These are phyloP conservation scores for Hemileccinum hortonii DNA, from an alignment of 1,284 basidiomycete genomes.

Conservation along the genomic window DNA sequence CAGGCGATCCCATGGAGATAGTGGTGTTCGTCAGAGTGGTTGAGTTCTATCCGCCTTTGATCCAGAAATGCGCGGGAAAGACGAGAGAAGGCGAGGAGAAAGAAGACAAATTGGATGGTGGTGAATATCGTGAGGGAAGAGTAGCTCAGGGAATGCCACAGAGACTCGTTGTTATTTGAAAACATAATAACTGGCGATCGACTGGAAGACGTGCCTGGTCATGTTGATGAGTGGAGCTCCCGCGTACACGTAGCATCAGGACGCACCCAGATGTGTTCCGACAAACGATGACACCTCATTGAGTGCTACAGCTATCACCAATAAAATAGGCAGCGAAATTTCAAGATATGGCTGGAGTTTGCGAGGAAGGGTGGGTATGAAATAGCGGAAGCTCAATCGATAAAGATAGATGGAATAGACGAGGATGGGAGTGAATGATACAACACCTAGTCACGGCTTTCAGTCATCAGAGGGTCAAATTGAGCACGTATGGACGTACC, in stretches of 20 bases:
- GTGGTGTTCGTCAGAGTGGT: slow-evolving; percentile 47
- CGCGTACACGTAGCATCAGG: not conserved
- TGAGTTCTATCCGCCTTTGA: slow-evolving; percentile 51
- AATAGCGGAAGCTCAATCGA: slow-evolving; percentile 46
- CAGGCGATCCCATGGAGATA: slow-evolving; percentile 61
- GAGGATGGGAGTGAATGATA: slow-evolving; percentile 57
- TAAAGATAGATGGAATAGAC: slow-evolving; percentile 57
- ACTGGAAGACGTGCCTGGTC: slow-evolving; percentile 12
- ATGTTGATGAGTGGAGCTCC: slow-evolving; percentile 8
- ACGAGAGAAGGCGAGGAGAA: slow-evolving; percentile 57
- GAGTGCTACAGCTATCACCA: slow-evolving; percentile 49
- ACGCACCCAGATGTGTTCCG: slow-evolving; percentile 56
- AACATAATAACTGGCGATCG: slow-evolving; percentile 44
- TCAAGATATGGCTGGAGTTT: slow-evolving; percentile 47
- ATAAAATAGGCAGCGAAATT: slow-evolving; percentile 48
- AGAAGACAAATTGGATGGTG: slow-evolving; percentile 55
- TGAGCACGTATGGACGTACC: slow-evolving; percentile 37
- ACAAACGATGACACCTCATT: slow-evolving; percentile 67
- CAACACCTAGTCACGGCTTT: slow-evolving; percentile 31
- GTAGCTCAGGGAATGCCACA: slow-evolving; percentile 59
- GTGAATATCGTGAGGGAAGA: slow-evolving; percentile 58
- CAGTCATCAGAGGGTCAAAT: not conserved
- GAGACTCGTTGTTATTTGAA: slow-evolving; percentile 32
- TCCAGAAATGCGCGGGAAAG: slow-evolving; percentile 49
- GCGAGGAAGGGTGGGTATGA: slow-evolving; percentile 53